A percentile compares a stretch with the other conserved stretches of the same genome.
Conservation (phyloP, 2,329 filamentous ascomycete genomes). For the Tolypocladium inflatum region DNA sequence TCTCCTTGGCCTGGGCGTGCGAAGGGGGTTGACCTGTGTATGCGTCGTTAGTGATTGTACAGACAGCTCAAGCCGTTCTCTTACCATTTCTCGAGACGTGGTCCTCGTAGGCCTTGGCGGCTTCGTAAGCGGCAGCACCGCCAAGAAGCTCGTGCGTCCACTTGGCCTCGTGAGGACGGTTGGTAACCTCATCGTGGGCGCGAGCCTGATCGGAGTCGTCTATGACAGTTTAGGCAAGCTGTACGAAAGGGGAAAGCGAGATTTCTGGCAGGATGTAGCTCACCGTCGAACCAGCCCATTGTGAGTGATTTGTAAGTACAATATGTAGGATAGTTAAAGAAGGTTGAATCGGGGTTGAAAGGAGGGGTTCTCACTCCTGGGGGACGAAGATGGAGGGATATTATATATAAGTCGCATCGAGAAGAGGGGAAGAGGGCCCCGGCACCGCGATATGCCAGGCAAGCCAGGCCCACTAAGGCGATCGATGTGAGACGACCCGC, state of each 20-base stretch:
- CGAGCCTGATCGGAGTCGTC: conserved; percentile 13
- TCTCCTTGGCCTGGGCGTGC: conserved; percentile 19
- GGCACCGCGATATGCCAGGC: neutral
- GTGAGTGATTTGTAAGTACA: neutral
- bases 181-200: conserved; percentile 14
- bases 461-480: neutral
- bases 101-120: conserved; percentile 20
- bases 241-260: neutral
- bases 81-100: conserved; percentile 16
- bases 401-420: neutral
- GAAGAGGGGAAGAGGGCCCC: neutral
- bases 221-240: conserved; percentile 1
- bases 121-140: conserved; percentile 19
- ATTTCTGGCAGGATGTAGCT: neutral
- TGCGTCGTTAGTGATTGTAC: neutral
- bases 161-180: conserved; percentile 18
- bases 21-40: conserved; percentile 13
- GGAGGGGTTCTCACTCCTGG: neutral
- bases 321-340: neutral
- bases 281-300: conserved; percentile 14
- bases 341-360: neutral
- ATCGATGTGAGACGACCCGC: neutral
- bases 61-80: neutral
- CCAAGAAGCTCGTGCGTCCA: conserved; percentile 20
- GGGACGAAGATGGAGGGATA: neutral